Evolutionary conservation across 805 yeast species (phyloP).

Genomic region (Clavispora fructus): DNA sequence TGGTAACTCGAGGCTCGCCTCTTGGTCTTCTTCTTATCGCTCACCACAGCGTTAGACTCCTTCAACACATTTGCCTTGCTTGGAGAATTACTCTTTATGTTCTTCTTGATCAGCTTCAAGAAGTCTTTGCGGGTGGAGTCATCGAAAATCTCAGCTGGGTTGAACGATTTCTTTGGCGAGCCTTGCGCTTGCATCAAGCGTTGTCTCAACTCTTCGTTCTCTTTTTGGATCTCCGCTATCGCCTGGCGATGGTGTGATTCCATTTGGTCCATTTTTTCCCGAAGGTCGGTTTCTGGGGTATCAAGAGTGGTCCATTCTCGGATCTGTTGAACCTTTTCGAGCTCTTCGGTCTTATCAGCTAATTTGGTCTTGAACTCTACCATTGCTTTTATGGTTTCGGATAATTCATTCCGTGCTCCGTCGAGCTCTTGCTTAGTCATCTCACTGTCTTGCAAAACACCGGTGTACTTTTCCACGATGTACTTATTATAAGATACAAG

Average conservation of each 20-base stretch:
- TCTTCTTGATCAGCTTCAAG: constrained; percentile 4
- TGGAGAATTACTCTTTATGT: background rate
- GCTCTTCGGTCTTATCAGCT: background rate
- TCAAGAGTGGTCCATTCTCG: background rate
- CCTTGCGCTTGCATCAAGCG: background rate
- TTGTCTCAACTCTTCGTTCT: background rate
- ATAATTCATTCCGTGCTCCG: background rate
- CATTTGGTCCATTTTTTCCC: background rate
- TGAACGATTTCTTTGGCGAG: background rate
- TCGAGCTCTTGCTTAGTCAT: background rate
- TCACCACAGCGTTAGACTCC: background rate
- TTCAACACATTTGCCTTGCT: background rate
- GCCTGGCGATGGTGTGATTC: background rate
- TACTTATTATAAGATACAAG: constrained; percentile 1
- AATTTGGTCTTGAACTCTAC: background rate
- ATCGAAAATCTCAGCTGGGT: constrained; percentile 9
- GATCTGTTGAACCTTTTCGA: background rate
- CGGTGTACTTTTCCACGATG: constrained; percentile 1
- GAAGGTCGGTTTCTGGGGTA: background rate
- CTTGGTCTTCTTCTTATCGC: constrained; percentile 3
- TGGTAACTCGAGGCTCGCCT: background rate
- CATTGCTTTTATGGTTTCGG: background rate
- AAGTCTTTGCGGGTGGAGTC: constrained; percentile 8
- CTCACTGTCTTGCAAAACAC: constrained; percentile 1
- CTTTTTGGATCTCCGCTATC: background rate